These are phyloP conservation scores for Microdochium trichocladiopsis DNA, from an alignment of 2,329 filamentous ascomycete genomes.

Conservation along the genomic window DNA sequence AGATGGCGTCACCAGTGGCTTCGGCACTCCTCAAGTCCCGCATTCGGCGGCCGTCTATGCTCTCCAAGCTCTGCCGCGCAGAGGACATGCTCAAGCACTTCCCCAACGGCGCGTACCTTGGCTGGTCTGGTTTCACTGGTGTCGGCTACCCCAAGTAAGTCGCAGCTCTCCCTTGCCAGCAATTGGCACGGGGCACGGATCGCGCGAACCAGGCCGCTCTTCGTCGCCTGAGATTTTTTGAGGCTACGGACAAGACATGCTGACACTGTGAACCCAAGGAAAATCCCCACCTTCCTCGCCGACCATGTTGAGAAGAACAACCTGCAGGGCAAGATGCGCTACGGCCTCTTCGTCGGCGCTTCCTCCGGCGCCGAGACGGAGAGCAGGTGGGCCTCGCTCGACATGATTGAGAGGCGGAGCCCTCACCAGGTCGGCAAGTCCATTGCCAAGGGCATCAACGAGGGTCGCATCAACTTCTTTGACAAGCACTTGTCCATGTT, in stretches of 20 bases:
- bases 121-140: constrained; percentile 87
- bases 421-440: constrained; percentile 89
- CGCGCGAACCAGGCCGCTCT: no score
- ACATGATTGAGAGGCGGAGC: constrained; percentile 83
- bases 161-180: neutral
- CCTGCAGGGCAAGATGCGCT: constrained; percentile 76
- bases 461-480: constrained; percentile 83
- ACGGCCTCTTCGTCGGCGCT: constrained; percentile 84
- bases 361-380: constrained; percentile 85
- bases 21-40: constrained; percentile 72
- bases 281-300: constrained; percentile 75
- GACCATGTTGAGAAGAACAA: constrained; percentile 85
- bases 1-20: constrained; percentile 46
- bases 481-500: constrained; percentile 95
- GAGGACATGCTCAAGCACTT: constrained; percentile 77
- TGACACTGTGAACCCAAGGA: constrained; percentile 46
- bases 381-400: constrained; percentile 80
- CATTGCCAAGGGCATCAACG: constrained; percentile 86
- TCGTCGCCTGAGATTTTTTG: no score
- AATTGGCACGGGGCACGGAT: no score
- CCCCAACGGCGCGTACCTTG: constrained; percentile 78
- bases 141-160: constrained; percentile 81
- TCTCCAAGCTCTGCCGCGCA: constrained; percentile 72
- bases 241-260: no score
- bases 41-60: constrained; percentile 66